phyloP scores from a whole-genome alignment of 768 basidiomycete species.

The Tricholoma hemisulphureum region DNA sequence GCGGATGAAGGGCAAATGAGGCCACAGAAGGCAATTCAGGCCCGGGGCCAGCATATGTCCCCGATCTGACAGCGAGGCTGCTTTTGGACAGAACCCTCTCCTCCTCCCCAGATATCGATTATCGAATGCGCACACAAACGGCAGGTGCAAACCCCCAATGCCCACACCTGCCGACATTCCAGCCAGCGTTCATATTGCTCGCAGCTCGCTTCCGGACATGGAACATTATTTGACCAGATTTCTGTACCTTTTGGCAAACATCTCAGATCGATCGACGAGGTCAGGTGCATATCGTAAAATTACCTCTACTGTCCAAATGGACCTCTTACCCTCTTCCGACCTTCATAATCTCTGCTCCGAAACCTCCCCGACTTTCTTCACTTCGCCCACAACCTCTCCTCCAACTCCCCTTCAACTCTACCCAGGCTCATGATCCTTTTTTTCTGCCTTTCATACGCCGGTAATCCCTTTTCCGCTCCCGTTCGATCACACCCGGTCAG shows the following conservation, averaged over 20 bases:
- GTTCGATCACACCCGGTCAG: conserved; percentile 29
- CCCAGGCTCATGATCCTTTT: no score
- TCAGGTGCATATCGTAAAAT: conserved; percentile 15
- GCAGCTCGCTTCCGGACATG: neutral
- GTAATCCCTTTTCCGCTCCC: conserved; percentile 2
- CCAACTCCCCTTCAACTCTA: neutral
- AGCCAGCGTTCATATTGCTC: neutral
- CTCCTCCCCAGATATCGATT: neutral
- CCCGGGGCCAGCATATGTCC: conserved; percentile 12
- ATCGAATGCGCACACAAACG: neutral
- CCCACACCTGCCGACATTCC: neutral
- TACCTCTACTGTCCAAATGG: conserved; percentile 4
- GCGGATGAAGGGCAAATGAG: conserved; percentile 15
- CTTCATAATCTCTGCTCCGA: conserved; percentile 3
- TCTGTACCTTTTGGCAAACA: conserved; percentile 11
- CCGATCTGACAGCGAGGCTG: conserved; percentile 13
- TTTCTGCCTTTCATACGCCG: neutral
- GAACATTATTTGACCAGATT: neutral
- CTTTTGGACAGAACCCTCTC: conserved; percentile 1
- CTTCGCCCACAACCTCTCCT: neutral
- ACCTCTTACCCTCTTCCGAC: neutral
- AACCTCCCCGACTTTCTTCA: neutral
- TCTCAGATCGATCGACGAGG: conserved; percentile 24
- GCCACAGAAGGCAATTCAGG: conserved; percentile 8
- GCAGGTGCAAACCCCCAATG: neutral